Base-by-base conservation (phyloP, 169 alveolate genomes). In the Plasmodium inui region DNA sequence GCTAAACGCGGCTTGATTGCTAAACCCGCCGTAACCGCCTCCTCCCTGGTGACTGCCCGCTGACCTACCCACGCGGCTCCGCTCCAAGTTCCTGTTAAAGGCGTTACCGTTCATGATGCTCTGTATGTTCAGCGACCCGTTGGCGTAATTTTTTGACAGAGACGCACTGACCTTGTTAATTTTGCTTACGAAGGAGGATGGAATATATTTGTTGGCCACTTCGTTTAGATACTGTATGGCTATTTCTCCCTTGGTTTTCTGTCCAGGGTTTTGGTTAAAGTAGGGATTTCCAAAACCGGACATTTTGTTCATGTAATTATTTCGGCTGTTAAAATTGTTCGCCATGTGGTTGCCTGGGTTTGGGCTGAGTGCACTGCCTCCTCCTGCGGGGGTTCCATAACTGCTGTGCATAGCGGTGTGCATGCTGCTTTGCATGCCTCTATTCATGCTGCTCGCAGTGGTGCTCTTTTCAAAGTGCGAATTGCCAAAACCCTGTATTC, bases 401-500 rank as follows among this genome's bases (percentile, higher is more conserved):
- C 39, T 82, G 19, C 41, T 70, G 32, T 57, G 34, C 41, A 46
- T 17, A 6, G 28, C 39, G 28, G 46, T 30, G 34, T 10, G 14
- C 14, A 9, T 39, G 12, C 14, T n/a, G n/a, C 10, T 19, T 7
- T 19, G n/a, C 32, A n/a, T 37, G 50, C 50, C 19, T 8, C 9
- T 37, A 32, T 53, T 53, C 44, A 22, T 67, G 44, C 26, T 34
- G 44, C 14, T 26, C 41, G n/a, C 26, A 39, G 22, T 37, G 39
- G 19, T 30, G 55, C 57, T 8, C 44, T 39, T 78, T n/a, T 78
- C 72, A 78, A 78, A 78, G 19, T 57, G 82, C 28, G 61, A 55
- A 61, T 88, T 88, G 17, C 94, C 94, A 78, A 88, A 88, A 1
- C 94, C 94, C 80, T 88, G 89, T 55, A 88, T 88, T 78, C 94